A percentile compares a stretch with the other conserved stretches of the same genome.
phyloP scores from a whole-genome alignment of 192 early-diverging fungal species.

The Dissophora ornata region DNA sequence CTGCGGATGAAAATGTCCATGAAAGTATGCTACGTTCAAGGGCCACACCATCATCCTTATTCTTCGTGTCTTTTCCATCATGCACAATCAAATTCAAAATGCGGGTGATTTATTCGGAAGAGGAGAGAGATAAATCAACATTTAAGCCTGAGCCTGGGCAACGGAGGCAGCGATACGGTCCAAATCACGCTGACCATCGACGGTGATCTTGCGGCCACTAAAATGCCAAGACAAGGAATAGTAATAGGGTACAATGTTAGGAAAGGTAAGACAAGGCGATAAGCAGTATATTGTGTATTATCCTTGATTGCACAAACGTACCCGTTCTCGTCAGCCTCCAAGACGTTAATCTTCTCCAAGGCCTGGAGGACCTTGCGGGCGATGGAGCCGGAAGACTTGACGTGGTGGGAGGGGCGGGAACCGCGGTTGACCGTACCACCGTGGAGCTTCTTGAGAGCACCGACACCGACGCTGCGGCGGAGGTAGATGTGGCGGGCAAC shows the following conservation, averaged over 20 bases:
- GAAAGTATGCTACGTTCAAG: too few species aligned
- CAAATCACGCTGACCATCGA: constrained; percentile 97
- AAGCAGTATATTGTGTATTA: background rate
- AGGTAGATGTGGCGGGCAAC: constrained; percentile 99
- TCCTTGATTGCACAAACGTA: constrained; percentile 22
- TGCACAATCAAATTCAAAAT: constrained; percentile 33
- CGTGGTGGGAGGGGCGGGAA: constrained; percentile 90
- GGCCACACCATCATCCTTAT: too few species aligned
- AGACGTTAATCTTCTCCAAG: constrained; percentile 96
- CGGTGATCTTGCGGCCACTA: constrained; percentile 94
- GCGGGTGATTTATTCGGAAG: constrained; percentile 33
- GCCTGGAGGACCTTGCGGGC: constrained; percentile 96
- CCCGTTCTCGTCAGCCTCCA: constrained; percentile 90
- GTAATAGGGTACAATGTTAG: background rate
- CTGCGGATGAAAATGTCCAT: too few species aligned
- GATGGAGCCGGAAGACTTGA: constrained; percentile 86
- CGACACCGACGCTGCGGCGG: constrained; percentile 91
- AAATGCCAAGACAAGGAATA: background rate
- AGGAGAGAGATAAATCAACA: constrained; percentile 26
- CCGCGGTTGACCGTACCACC: constrained; percentile 94
- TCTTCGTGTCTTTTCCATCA: background rate
- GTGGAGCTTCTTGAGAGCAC: constrained; percentile 92
- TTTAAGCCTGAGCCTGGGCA: constrained; percentile 50
- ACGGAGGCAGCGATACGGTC: constrained; percentile 89
- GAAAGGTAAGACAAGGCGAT: background rate